phyloP scores from a whole-genome alignment of 345 rosid species.

The Eutrema heterophyllum region DNA sequence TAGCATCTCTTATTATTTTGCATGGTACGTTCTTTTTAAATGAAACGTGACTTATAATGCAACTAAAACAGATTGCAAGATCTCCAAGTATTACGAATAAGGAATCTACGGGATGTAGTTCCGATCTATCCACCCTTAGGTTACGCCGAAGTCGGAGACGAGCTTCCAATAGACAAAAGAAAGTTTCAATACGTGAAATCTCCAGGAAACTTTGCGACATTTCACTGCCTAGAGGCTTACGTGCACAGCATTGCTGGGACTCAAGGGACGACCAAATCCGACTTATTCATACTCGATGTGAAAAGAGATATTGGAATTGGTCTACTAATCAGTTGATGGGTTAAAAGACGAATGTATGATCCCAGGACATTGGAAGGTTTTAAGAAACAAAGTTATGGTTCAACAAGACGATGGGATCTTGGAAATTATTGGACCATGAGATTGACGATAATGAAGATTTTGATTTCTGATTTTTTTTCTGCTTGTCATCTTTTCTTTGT shows the following conservation, averaged over 20 bases:
- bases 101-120: constrained; percentile 53
- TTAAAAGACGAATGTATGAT: constrained; percentile 56
- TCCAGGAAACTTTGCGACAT: constrained; percentile 39
- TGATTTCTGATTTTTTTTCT: constrained; percentile 7
- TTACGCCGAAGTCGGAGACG: constrained; percentile 65
- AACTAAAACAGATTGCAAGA: constrained; percentile 28
- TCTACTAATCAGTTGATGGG: constrained; percentile 49
- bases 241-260: constrained; percentile 80
- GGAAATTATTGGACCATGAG: constrained; percentile 73
- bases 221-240: constrained; percentile 65
- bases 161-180: constrained; percentile 53
- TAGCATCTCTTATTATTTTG: not conserved
- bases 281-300: constrained; percentile 55
- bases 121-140: constrained; percentile 62
- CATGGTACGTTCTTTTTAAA: not conserved
- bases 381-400: constrained; percentile 65
- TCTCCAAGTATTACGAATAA: constrained; percentile 44
- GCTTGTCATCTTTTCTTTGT: not conserved
- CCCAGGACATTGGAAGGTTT: constrained; percentile 54
- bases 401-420: constrained; percentile 68
- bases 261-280: constrained; percentile 45
- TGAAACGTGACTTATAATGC: not conserved
- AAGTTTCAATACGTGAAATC: constrained; percentile 56
- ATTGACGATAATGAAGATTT: constrained; percentile 36
- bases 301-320: constrained; percentile 54